A percentile compares a stretch with the other conserved stretches of the same genome.
phyloP scores from a whole-genome alignment of 2,329 filamentous ascomycete species.

The Onygenales sp. region DNA sequence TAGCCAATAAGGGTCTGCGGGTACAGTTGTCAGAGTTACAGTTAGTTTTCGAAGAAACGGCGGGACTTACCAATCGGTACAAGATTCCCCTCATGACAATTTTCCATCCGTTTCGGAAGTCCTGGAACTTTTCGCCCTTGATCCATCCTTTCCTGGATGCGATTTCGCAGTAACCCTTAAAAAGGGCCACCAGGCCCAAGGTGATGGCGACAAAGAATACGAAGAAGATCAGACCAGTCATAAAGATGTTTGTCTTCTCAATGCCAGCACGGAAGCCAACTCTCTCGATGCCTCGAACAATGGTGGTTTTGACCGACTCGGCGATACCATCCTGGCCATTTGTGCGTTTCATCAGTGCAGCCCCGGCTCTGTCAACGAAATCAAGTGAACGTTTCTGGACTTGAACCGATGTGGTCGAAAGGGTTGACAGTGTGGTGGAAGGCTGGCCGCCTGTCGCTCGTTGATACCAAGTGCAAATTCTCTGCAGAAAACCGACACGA shows the following conservation, averaged over 20 bases:
- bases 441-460: constrained; percentile 82
- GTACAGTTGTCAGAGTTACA: constrained; percentile 5
- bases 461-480: constrained; percentile 91
- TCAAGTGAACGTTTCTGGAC: constrained; percentile 60
- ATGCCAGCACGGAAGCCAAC: constrained; percentile 79
- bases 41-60: not conserved
- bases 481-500: constrained; percentile 73
- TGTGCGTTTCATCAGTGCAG: constrained; percentile 47
- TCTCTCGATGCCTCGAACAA: constrained; percentile 75
- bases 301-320: constrained; percentile 37
- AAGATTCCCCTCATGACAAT: constrained; percentile 89
- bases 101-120: constrained; percentile 91
- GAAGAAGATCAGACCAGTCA: constrained; percentile 86
- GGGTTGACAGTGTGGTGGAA: constrained; percentile 64
- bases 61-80: constrained; percentile 57
- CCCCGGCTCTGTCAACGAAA: constrained; percentile 20
- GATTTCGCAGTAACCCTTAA: constrained; percentile 73
- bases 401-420: constrained; percentile 70
- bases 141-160: constrained; percentile 67
- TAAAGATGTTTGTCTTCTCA: constrained; percentile 84
- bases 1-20: constrained; percentile 68
- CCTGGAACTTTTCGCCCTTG: constrained; percentile 75
- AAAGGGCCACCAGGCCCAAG: constrained; percentile 60
- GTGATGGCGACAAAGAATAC: constrained; percentile 71
- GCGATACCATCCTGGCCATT: constrained; percentile 40